Evolutionary conservation across 345 rosid genomes (phyloP).

Genomic region (Barbarea vulgaris): DNA sequence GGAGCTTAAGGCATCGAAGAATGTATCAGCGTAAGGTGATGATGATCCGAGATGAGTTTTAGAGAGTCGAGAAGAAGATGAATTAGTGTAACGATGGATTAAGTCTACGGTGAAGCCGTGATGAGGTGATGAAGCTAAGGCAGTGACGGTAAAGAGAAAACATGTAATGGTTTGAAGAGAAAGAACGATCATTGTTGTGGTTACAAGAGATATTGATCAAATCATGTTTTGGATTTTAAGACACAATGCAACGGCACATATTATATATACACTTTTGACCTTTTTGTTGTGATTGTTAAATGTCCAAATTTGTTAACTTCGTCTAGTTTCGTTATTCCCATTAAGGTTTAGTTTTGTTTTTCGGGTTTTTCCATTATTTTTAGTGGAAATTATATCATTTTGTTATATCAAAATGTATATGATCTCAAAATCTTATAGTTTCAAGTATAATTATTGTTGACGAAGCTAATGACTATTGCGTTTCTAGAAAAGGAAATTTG

Average conservation of each 20-base stretch:
- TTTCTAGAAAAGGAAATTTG: no score
- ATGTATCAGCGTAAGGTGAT: constrained; percentile 10
- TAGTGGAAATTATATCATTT: no score
- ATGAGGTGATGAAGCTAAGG: constrained; percentile 7
- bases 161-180: constrained; percentile 11
- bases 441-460: no score
- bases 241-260: not conserved
- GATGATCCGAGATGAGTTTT: not conserved
- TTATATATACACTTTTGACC: not conserved
- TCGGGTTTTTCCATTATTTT: no score
- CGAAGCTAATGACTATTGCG: no score
- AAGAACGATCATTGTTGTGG: not conserved
- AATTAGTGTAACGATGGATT: constrained; percentile 5
- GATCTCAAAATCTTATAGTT: no score
- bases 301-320: not conserved
- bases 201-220: constrained; percentile 2
- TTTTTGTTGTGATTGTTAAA: not conserved
- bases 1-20: not conserved
- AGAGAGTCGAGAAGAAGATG: not conserved
- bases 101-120: constrained; percentile 27
- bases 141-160: constrained; percentile 10
- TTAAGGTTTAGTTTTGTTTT: no score
- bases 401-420: no score
- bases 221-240: not conserved
- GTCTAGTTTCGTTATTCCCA: not conserved